phyloP scores from a whole-genome alignment of 208 protist genomes.

The Jaenimonas drosophilae region DNA sequence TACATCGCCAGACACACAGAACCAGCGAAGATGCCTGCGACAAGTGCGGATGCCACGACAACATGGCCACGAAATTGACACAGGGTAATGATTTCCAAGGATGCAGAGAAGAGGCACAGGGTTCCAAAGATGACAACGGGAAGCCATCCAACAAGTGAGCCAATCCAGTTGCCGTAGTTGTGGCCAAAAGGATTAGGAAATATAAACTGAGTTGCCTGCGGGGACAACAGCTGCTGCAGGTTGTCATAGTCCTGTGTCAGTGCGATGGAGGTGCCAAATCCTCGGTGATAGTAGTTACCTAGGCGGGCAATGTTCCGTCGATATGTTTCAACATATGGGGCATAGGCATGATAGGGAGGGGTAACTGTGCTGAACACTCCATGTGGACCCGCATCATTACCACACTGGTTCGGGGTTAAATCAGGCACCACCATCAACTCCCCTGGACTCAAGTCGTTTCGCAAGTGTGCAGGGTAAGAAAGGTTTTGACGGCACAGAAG shows the following conservation, averaged over 20 bases:
- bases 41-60: no score
- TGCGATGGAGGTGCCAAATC: neutral
- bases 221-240: neutral
- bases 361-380: neutral
- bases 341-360: neutral
- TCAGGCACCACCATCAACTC: neutral
- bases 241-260: neutral
- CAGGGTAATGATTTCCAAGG: neutral
- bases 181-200: neutral
- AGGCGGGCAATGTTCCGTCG: conserved; percentile 1
- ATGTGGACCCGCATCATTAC: neutral
- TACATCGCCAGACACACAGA: no score
- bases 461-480: neutral
- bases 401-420: conserved; percentile 1
- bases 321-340: neutral
- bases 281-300: neutral
- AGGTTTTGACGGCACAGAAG: neutral
- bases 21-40: no score
- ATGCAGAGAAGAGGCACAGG: neutral
- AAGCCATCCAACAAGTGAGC: neutral
- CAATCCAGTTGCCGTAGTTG: neutral
- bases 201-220: neutral
- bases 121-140: neutral
- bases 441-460: neutral
- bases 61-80: no score